Percentiles rank a stretch among this genome's conserved stretches.
These are phyloP conservation scores for Helianthus tuberosus DNA, from an alignment of 129 eudicot genomes.

Conservation along the genomic window DNA sequence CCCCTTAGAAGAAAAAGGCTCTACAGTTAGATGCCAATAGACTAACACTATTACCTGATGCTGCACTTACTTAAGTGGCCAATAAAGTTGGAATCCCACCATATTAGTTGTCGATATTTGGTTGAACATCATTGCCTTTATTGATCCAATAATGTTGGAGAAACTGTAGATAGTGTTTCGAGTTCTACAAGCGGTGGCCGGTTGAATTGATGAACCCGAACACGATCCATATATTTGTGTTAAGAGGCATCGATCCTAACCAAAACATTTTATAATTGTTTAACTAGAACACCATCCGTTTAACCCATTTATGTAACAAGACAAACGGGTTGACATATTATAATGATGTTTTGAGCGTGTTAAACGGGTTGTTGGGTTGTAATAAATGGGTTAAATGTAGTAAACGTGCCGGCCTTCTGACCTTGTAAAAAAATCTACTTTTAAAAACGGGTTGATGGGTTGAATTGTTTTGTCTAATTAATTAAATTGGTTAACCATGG, in stretches of 20 bases:
- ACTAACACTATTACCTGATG: constrained; percentile 12
- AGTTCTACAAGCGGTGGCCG: not conserved
- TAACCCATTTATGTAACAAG: not conserved
- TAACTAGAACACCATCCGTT: not conserved
- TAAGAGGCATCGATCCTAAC: not conserved
- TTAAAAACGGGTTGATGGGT: too few species aligned
- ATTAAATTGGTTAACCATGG: not conserved
- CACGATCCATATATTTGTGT: not conserved
- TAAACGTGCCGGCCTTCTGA: too few species aligned
- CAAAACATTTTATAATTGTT: not conserved
- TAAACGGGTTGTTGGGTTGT: not conserved
- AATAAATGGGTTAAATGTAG: not conserved
- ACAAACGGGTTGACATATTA: not conserved
- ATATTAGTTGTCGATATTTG: not conserved
- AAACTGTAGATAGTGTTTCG: not conserved
- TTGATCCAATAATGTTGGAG: not conserved
- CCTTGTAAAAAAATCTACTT: not conserved
- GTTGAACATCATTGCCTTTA: constrained; percentile 7
- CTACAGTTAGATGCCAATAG: constrained; percentile 2
- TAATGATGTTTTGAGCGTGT: not conserved
- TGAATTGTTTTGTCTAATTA: not conserved
- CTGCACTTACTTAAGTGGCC: constrained; percentile 20
- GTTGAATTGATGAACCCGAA: not conserved
- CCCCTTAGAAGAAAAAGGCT: not conserved
- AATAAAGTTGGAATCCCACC: constrained; percentile 11